phyloP scores from a whole-genome alignment of 2,329 filamentous ascomycete species.

The Stenocarpella maydis region DNA sequence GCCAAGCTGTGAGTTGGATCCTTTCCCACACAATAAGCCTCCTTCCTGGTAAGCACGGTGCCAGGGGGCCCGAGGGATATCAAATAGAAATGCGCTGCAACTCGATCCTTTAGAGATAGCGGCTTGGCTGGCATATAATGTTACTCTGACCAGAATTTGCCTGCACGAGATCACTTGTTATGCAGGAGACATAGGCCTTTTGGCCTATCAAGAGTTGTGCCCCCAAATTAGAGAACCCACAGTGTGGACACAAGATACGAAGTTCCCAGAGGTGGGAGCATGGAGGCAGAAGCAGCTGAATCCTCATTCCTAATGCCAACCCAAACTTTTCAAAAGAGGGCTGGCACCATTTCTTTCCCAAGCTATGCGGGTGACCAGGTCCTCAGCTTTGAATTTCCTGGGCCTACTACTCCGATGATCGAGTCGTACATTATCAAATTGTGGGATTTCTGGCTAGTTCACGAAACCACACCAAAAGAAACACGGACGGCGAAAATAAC shows the following conservation, averaged over 20 bases:
- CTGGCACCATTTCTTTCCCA: not conserved
- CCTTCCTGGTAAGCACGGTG: not conserved
- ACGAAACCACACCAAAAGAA: not conserved
- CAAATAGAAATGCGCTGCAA: not conserved
- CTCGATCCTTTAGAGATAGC: not conserved
- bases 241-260: not conserved
- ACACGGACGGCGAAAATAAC: not conserved
- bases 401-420: not conserved
- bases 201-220: constrained; percentile 1
- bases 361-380: too few species aligned
- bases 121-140: constrained; percentile 1
- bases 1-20: too few species aligned
- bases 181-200: not conserved
- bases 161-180: not conserved
- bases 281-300: not conserved
- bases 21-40: too few species aligned
- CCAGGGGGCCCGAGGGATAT: not conserved
- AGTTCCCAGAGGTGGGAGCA: not conserved
- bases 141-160: not conserved
- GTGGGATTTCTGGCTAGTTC: not conserved
- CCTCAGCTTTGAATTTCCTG: not conserved
- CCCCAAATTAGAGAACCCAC: not conserved
- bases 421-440: not conserved
- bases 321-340: not conserved
- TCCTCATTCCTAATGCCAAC: not conserved